A percentile compares a stretch with the other conserved stretches of the same genome.
These are phyloP conservation scores for Colletotrichum nymphaeae DNA, from an alignment of 2,329 filamentous ascomycete genomes.

Conservation along the genomic window DNA sequence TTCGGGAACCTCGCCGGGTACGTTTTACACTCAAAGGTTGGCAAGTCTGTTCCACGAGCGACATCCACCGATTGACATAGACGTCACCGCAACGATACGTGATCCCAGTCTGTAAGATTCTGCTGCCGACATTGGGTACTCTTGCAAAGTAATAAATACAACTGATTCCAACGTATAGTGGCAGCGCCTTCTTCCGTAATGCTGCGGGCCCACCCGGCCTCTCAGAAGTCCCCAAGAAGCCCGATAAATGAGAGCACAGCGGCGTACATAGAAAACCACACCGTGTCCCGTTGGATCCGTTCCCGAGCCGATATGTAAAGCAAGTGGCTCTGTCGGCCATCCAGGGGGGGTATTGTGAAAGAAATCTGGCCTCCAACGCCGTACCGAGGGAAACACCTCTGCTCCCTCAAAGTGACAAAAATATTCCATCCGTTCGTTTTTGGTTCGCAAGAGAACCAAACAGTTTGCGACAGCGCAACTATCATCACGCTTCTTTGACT, in stretches of 20 bases:
- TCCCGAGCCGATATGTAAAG: constrained; percentile 1
- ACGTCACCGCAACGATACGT: not conserved
- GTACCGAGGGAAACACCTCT: constrained; percentile 5
- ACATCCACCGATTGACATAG: not conserved
- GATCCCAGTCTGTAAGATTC: not conserved
- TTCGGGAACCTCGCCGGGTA: not conserved
- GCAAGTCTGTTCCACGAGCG: not conserved
- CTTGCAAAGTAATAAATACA: constrained; percentile 14
- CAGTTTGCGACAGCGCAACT: constrained; percentile 35
- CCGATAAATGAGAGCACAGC: constrained; percentile 9
- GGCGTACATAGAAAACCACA: constrained; percentile 9
- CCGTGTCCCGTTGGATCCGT: constrained; percentile 1
- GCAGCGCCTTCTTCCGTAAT: not conserved
- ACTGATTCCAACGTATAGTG: constrained; percentile 10
- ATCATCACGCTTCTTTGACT: constrained; percentile 54
- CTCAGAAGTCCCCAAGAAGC: constrained; percentile 15
- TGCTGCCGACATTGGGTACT: not conserved
- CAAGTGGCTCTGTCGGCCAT: constrained; percentile 6
- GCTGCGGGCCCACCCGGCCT: not conserved
- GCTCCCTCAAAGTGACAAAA: not conserved
- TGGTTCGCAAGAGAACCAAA: not conserved
- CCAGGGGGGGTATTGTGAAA: constrained; percentile 23
- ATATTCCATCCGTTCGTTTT: not conserved
- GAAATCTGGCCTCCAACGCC: constrained; percentile 33
- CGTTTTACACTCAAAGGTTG: not conserved